Conservation (phyloP, 2,329 filamentous ascomycete species). For the Lecanicillium sp. region DNA sequence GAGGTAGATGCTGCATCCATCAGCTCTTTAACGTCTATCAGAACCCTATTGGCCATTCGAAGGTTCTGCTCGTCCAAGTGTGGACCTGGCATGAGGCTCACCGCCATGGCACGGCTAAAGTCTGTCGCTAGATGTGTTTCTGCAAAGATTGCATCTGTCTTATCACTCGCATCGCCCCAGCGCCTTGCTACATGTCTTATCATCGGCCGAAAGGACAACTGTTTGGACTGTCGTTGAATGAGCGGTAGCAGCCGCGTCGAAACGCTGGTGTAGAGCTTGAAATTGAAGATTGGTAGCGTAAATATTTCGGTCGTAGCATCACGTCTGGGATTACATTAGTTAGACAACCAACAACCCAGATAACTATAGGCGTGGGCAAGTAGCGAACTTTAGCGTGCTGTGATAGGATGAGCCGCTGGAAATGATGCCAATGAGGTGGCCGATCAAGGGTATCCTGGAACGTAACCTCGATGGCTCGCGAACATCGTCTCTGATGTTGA, state of each 20-base stretch:
- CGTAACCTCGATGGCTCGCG: constrained; percentile 6
- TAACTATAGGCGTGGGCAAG: too few relatives aligned
- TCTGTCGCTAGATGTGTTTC: constrained; percentile 3
- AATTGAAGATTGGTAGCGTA: constrained; percentile 17
- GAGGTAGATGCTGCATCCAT: too few relatives aligned
- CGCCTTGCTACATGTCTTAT: constrained; percentile 13
- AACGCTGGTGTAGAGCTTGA: constrained; percentile 20
- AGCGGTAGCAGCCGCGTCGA: constrained; percentile 17
- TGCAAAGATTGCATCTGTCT: constrained; percentile 7
- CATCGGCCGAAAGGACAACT: constrained; percentile 19
- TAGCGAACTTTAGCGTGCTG: constrained; percentile 6
- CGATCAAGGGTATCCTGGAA: constrained; percentile 9
- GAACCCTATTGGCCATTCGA: constrained; percentile 9
- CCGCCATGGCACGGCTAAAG: constrained; percentile 7
- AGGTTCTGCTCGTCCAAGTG: constrained; percentile 13
- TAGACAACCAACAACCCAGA: not conserved
- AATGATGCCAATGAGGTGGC: constrained; percentile 10
- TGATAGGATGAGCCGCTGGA: constrained; percentile 7
- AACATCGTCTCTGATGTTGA: constrained; percentile 5
- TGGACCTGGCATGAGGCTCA: constrained; percentile 9
- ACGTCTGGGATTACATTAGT: not conserved
- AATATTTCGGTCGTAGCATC: constrained; percentile 17
- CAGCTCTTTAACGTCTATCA: constrained; percentile 9
- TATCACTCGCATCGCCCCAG: constrained; percentile 9
- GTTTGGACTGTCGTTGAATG: constrained; percentile 15